Base-by-base conservation (phyloP, 495 filamentous ascomycete genomes). In the Trichoderma erinaceum region DNA sequence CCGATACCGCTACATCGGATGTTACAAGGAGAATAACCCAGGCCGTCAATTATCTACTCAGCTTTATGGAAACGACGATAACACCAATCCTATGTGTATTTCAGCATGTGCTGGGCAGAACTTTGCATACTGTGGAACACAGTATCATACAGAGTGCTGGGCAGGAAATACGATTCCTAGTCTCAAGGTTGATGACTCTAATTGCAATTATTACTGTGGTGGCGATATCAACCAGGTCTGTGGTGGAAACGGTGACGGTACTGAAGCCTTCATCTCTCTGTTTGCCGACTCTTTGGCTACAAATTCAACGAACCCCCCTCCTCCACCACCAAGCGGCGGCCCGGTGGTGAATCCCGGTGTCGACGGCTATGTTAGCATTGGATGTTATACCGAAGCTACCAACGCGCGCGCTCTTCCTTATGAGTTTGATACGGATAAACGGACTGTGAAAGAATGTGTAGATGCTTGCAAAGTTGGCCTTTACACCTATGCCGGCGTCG, bases 71-170 rank as follows among this genome's bases (percentile, higher is more conserved):
- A 43, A 67, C 13, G 70, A 72, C 65, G 48, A 69, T 23, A 76
- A 73, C 56, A 78, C 70, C 65, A 82, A 82, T 67, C 77, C 76
- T 15, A 76, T 71, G 70, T 83, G 81, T 71, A 75, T 77, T 65
- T 72, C 66, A 41, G 74, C 74, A 25, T 83, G 81, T 70, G 70
- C 68, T 52, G 63, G 43, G 1, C 56, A 68, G 16, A 79, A 77
- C 8, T 82, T 77, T 52, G 75, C 72, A 2, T 83, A 84, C 67
- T 81, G 82, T 27, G 83, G 81, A 2, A 81, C 81, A 0, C 75
- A 86, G 44, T 86, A 84, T 68, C 76, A 80, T 21, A 69, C 70
- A 38, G 82, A 85, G 70, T 86, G 83, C 69, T 84, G 81, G 79
- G 82, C 82, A 65, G 82, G 79, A 32, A 65, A 65, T 11, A 69